Base-by-base conservation (phyloP, 768 basidiomycete genomes). In the Kwoniella dendrophila region DNA sequence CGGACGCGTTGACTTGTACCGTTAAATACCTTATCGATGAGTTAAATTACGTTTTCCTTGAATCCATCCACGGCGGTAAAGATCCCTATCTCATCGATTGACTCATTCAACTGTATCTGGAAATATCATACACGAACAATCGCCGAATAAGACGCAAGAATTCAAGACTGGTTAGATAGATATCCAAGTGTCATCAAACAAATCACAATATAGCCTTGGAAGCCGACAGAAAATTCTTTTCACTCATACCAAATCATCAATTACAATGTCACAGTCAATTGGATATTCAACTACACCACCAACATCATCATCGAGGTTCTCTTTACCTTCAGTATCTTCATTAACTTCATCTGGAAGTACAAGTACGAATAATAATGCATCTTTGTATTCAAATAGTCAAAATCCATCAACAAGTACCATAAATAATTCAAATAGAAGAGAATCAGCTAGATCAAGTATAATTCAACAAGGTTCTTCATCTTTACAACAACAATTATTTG, bases 401-500 rank as follows among this genome's bases (percentile, higher is more conserved):
- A 63, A 62, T 32, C 64, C 69, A 24, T 58, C 64, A 44, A 50
- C 34, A 27, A 62, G 52, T 69, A 30, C 52, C 53, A 33, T 48
- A 57, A 5, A 30, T 53, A 47, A 51, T 44, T 18, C 59, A 41
- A 52, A 63, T 50, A 38, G 50, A 29, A 20, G 49, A 34, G 59
- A 53, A 59, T 62, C 63, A 33, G 56, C 30, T 34, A 29, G 55
- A 22, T 41, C 26, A 20, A 47, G 20, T 40, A 40, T 49, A 48
- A 32, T 62, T 50, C 20, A 34, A 63, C 38, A 43, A 43, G 41
- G 41, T 43, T 55, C 62, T 16, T 63, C 66, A 2, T 63, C 61
- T 10, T 36, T 70, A 18, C 69, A 72, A 51, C 67, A 69, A 40
- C 67, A 59, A 36, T 34, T 72, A 22, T 62, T 67, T 36, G 56